A percentile compares a stretch with the other conserved stretches of the same genome.
These are phyloP conservation scores for Yueomyces sp. DNA, from an alignment of 805 yeast genomes.

Conservation along the genomic window DNA sequence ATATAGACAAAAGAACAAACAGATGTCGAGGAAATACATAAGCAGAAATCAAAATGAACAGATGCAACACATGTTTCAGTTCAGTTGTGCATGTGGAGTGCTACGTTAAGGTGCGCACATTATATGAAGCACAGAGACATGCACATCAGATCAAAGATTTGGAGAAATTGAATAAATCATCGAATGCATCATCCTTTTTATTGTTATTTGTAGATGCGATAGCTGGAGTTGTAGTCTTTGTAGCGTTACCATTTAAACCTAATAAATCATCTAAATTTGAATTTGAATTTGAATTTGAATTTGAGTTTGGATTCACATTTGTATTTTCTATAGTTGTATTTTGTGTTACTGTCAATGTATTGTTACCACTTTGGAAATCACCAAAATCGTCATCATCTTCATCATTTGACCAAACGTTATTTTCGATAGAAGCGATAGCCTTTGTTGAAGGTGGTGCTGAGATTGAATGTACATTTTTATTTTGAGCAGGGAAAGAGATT, in stretches of 20 bases:
- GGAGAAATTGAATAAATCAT: slow-evolving; percentile 19
- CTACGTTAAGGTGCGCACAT: no score
- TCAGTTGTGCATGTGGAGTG: no score
- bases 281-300: background rate
- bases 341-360: slow-evolving; percentile 2
- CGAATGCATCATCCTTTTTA: slow-evolving; percentile 16
- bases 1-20: no score
- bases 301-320: no score
- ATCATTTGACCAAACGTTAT: slow-evolving; percentile 7
- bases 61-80: no score
- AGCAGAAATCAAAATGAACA: no score
- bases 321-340: no score
- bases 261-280: slow-evolving; percentile 7
- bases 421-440: background rate
- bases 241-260: slow-evolving; percentile 3
- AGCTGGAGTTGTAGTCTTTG: slow-evolving; percentile 6
- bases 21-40: no score
- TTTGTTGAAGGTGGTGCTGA: background rate
- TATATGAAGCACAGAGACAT: no score
- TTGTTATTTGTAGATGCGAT: slow-evolving; percentile 3
- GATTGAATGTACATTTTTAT: no score
- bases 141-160: slow-evolving; percentile 16
- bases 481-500: no score
- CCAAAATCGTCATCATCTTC: slow-evolving; percentile 26
- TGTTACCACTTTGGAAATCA: slow-evolving; percentile 22